These are phyloP conservation scores for Phytophthora rubi DNA, from an alignment of 352 stramenopile genomes.

Conservation along the genomic window DNA sequence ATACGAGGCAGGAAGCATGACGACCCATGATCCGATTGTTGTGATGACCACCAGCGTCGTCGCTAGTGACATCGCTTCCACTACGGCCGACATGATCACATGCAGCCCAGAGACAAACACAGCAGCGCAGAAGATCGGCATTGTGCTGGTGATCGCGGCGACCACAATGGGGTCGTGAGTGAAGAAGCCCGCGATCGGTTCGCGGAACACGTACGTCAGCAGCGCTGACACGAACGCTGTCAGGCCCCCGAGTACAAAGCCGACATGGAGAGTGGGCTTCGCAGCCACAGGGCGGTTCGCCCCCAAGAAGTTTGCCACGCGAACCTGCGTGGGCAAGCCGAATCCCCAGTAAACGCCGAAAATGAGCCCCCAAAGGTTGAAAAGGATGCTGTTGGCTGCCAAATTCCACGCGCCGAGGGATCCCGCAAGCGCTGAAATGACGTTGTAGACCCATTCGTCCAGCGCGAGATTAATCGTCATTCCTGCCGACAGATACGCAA, in stretches of 20 bases:
- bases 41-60: conserved; percentile 79
- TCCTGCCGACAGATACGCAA: conserved; percentile 66
- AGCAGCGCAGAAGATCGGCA: conserved; percentile 75
- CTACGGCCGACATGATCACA: conserved; percentile 77
- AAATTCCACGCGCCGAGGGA: conserved; percentile 67
- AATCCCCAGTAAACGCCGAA: conserved; percentile 89
- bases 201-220: conserved; percentile 55
- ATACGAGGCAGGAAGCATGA: conserved; percentile 74
- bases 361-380: conserved; percentile 84
- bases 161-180: conserved; percentile 67
- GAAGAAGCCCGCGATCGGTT: conserved; percentile 62
- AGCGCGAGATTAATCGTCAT: conserved; percentile 84
- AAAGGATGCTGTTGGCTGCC: conserved; percentile 83
- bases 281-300: conserved; percentile 65
- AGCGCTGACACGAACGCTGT: conserved; percentile 64
- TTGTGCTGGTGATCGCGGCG: conserved; percentile 53
- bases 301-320: conserved; percentile 75
- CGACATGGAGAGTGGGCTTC: conserved; percentile 63
- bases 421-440: conserved; percentile 72
- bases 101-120: conserved; percentile 81
- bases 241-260: conserved; percentile 67
- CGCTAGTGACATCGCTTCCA: conserved; percentile 82
- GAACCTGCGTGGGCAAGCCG: conserved; percentile 79
- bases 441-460: conserved; percentile 86
- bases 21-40: conserved; percentile 67